phyloP scores from a whole-genome alignment of 805 yeast genomes.

The Starmerella geochares region DNA sequence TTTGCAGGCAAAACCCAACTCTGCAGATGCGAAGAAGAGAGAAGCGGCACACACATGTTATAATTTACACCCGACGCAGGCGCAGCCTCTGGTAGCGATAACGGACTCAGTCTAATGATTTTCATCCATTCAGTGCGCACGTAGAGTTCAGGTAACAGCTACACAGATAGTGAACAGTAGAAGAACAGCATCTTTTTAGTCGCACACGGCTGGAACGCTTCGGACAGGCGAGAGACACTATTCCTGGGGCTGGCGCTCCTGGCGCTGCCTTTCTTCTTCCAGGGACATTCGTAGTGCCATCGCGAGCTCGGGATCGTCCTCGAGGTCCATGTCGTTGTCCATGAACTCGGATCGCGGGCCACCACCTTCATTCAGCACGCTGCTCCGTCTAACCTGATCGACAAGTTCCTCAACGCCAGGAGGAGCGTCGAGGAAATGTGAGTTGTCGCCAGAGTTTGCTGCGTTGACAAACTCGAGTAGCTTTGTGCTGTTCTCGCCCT shows the following conservation, averaged over 20 bases:
- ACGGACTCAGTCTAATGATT: too few species aligned
- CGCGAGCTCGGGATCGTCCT: conserved; percentile 95
- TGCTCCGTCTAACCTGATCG: conserved; percentile 68
- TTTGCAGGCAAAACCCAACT: too few species aligned
- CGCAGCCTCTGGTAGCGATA: too few species aligned
- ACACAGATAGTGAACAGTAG: too few species aligned
- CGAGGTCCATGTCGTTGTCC: conserved; percentile 50
- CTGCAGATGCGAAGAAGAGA: too few species aligned
- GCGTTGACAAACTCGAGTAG: conserved; percentile 67
- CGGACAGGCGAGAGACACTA: too few species aligned
- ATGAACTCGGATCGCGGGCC: conserved; percentile 39
- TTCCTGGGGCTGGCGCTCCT: conserved; percentile 11
- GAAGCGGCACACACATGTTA: too few species aligned
- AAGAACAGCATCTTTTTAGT: too few species aligned
- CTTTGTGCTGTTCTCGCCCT: conserved; percentile 59
- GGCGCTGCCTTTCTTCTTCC: conserved; percentile 83
- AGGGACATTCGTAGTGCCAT: conserved; percentile 86
- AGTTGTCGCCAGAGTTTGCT: conserved; percentile 54
- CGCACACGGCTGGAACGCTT: too few species aligned
- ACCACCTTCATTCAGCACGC: conserved; percentile 43
- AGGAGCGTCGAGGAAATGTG: conserved; percentile 71
- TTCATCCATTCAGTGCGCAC: too few species aligned
- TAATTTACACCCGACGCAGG: too few species aligned
- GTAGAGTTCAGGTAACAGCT: too few species aligned
- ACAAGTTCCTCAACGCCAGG: conserved; percentile 80